A percentile compares a stretch with the other conserved stretches of the same genome.
These are phyloP conservation scores for Geotrichum australiense DNA, from an alignment of 1,139 yeast species.

Conservation along the genomic window DNA sequence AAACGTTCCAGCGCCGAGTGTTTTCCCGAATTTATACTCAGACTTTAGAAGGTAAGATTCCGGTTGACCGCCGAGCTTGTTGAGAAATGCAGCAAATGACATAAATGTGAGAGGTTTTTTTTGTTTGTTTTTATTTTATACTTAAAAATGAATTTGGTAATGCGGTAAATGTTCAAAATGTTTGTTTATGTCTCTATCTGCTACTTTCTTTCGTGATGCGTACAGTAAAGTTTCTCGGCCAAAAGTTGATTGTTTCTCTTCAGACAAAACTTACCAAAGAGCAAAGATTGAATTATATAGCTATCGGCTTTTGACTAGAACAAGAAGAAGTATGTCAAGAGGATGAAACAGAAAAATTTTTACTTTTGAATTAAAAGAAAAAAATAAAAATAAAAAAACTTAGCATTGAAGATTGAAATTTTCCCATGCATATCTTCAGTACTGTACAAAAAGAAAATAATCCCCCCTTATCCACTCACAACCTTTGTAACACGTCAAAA, in stretches of 20 bases:
- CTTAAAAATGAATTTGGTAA: background rate
- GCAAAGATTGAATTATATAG: no score
- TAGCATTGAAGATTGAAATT: no score
- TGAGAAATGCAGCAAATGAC: slow-evolving; percentile 4
- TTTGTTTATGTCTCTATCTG: background rate
- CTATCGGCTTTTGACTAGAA: no score
- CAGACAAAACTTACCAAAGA: background rate
- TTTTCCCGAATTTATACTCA: slow-evolving; percentile 64
- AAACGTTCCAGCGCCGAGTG: slow-evolving; percentile 87
- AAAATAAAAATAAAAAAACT: no score
- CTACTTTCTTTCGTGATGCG: background rate
- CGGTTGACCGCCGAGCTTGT: slow-evolving; percentile 60
- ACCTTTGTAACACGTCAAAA: no score
- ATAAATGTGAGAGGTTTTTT: slow-evolving; percentile 1
- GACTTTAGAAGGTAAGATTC: slow-evolving; percentile 56
- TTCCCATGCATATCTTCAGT: no score
- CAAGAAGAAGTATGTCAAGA: no score
- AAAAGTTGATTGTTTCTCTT: background rate
- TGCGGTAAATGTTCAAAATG: background rate
- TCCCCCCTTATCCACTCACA: no score
- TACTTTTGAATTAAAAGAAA: no score
- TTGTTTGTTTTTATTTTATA: no score
- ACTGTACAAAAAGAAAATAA: no score
- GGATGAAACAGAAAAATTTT: no score
- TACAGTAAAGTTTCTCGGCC: background rate